These are phyloP conservation scores for Mycena polygramma DNA, from an alignment of 768 basidiomycete genomes.

Conservation along the genomic window DNA sequence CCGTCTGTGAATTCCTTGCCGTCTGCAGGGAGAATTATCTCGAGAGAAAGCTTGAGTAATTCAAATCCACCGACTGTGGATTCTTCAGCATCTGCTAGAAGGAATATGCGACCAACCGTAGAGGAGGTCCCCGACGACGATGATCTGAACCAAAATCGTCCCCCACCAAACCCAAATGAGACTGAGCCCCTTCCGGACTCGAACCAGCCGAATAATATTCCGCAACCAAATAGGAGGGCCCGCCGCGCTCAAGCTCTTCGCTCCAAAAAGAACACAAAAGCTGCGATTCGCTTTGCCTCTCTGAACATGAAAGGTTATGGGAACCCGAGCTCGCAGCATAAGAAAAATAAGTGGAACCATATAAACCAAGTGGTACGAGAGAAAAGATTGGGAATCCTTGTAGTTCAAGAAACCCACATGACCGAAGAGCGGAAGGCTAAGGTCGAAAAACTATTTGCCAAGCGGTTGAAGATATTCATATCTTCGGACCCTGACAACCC, in stretches of 20 bases:
- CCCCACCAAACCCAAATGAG: no score
- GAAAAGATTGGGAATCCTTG: neutral
- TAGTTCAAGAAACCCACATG: conserved; percentile 9
- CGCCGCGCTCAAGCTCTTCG: neutral
- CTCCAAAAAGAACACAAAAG: conserved; percentile 6
- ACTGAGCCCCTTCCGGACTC: no score
- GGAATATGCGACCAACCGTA: no score
- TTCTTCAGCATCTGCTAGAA: no score
- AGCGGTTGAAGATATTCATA: neutral
- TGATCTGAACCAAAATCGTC: no score
- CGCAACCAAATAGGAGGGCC: neutral
- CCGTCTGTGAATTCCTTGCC: no score
- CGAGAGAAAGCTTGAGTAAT: no score
- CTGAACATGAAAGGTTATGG: conserved; percentile 20
- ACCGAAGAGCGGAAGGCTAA: neutral
- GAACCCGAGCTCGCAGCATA: neutral
- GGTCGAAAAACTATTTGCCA: neutral
- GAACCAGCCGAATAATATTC: neutral
- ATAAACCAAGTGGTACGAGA: conserved; percentile 6
- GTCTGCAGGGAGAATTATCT: no score
- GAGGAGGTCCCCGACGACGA: no score
- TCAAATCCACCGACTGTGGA: no score
- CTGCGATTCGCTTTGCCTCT: neutral
- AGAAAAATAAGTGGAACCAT: conserved; percentile 8
- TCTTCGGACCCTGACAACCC: conserved; percentile 8